Percentiles rank a stretch among this genome's conserved stretches.
Evolutionary conservation across 2,329 filamentous ascomycete genomes (phyloP).

Genomic region (Colletotrichum spinosum): DNA sequence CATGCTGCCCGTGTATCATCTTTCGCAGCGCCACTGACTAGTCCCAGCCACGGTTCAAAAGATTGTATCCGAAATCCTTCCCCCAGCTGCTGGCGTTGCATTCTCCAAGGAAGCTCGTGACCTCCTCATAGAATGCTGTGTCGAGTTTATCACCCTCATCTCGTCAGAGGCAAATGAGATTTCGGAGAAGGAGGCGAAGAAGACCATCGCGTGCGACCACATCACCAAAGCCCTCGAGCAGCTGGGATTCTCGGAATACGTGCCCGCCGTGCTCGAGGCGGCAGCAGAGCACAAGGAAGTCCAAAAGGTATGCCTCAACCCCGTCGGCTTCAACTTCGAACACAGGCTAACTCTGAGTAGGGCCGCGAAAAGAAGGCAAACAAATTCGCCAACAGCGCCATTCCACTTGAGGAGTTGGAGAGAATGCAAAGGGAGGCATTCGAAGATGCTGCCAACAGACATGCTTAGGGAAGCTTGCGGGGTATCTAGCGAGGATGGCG

Average conservation of each 20-base stretch:
- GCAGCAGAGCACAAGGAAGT: slow-evolving; percentile 93
- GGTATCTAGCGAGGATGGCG: neutral
- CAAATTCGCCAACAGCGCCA: slow-evolving; percentile 94
- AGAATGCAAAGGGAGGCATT: slow-evolving; percentile 93
- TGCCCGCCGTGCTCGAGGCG: slow-evolving; percentile 86
- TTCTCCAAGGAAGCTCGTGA: slow-evolving; percentile 97
- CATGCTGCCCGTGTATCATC: too few relatives aligned
- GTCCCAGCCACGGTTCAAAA: slow-evolving; percentile 75
- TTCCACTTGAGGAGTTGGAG: slow-evolving; percentile 90
- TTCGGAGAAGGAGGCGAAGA: slow-evolving; percentile 98
- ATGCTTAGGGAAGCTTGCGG: slow-evolving; percentile 10
- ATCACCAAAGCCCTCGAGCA: slow-evolving; percentile 95
- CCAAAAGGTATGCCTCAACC: slow-evolving; percentile 75
- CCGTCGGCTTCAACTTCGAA: neutral
- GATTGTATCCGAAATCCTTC: slow-evolving; percentile 94
- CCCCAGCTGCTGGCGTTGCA: slow-evolving; percentile 77
- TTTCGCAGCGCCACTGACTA: neutral
- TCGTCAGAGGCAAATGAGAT: slow-evolving; percentile 99
- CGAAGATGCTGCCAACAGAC: slow-evolving; percentile 53
- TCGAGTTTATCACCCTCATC: slow-evolving; percentile 98
- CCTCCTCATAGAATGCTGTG: slow-evolving; percentile 96
- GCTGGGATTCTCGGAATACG: slow-evolving; percentile 92
- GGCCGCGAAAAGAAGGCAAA: slow-evolving; percentile 96
- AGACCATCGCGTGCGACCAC: slow-evolving; percentile 98
- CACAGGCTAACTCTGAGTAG: slow-evolving; percentile 55